Conservation (phyloP, 2,329 filamentous ascomycete species). For the Madurella fahalii region DNA sequence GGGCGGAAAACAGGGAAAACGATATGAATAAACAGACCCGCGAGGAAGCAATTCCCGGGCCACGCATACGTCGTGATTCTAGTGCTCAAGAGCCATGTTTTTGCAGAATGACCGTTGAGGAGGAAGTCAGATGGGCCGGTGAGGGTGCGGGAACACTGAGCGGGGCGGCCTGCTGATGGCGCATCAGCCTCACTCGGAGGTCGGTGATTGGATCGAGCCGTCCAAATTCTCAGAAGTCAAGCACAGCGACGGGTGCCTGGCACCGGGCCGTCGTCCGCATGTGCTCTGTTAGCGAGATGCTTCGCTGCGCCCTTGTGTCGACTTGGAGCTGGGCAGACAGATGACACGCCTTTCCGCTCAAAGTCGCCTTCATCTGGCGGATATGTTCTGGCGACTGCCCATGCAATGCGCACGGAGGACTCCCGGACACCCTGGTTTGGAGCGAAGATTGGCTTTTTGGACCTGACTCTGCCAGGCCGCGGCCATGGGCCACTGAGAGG, state of each 20-base stretch:
- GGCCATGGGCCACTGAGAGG: conserved; percentile 1
- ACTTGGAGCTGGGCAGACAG: conserved; percentile 20
- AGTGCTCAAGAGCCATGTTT: conserved; percentile 18
- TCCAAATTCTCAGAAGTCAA: conserved; percentile 22
- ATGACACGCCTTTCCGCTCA: conserved; percentile 11
- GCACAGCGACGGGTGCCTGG: conserved; percentile 23
- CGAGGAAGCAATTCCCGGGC: conserved; percentile 12
- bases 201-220: conserved; percentile 19
- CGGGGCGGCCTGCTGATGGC: conserved; percentile 38
- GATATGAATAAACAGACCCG: conserved; percentile 11
- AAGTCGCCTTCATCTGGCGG: conserved; percentile 10
- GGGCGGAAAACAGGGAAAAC: neutral
- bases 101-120: conserved; percentile 25
- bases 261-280: conserved; percentile 13
- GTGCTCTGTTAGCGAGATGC: conserved; percentile 21
- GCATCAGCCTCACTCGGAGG: conserved; percentile 36
- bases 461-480: neutral
- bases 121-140: conserved; percentile 29
- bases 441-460: too few species aligned
- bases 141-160: conserved; percentile 16
- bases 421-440: too few species aligned
- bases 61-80: conserved; percentile 10
- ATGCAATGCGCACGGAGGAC: too few species aligned
- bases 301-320: conserved; percentile 13
- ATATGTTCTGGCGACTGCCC: too few species aligned